Percentiles rank a stretch among this genome's conserved stretches.
Conservation (phyloP, 1,139 yeast genomes). For the Geotrichum histeridarum region DNA sequence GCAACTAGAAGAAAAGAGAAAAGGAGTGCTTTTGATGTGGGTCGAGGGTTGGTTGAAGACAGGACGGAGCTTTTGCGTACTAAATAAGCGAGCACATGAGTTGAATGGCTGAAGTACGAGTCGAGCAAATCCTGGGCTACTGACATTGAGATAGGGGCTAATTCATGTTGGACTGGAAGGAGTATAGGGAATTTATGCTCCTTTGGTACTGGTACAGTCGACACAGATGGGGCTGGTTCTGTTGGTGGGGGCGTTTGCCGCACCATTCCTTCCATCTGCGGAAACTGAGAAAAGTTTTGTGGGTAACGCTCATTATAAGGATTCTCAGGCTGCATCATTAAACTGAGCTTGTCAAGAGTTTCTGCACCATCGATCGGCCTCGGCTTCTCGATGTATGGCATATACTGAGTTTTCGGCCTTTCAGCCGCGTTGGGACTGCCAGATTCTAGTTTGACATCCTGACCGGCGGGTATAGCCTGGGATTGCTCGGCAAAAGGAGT, state of each 20-base stretch:
- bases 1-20: conserved; percentile 38
- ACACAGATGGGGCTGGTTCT: not conserved
- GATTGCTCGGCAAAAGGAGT: conserved; percentile 4
- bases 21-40: conserved; percentile 36
- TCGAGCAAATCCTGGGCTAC: conserved; percentile 40
- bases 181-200: conserved; percentile 30
- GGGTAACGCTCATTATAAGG: not conserved
- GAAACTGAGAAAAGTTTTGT: not conserved
- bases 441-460: not conserved
- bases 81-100: conserved; percentile 31
- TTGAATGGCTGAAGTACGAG: conserved; percentile 37
- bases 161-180: conserved; percentile 28
- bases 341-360: not conserved
- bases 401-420: not conserved
- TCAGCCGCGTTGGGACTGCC: not conserved
- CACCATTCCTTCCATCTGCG: not conserved
- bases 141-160: conserved; percentile 31
- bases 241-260: not conserved
- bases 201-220: not conserved
- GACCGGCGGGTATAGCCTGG: not conserved
- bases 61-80: conserved; percentile 23
- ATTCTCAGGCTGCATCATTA: not conserved
- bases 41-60: conserved; percentile 29
- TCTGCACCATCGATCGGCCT: not conserved
- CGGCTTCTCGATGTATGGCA: not conserved